A percentile compares a stretch with the other conserved stretches of the same genome.
Conservation (phyloP, 257 asterid species). For the Thymus mandschuricus region DNA sequence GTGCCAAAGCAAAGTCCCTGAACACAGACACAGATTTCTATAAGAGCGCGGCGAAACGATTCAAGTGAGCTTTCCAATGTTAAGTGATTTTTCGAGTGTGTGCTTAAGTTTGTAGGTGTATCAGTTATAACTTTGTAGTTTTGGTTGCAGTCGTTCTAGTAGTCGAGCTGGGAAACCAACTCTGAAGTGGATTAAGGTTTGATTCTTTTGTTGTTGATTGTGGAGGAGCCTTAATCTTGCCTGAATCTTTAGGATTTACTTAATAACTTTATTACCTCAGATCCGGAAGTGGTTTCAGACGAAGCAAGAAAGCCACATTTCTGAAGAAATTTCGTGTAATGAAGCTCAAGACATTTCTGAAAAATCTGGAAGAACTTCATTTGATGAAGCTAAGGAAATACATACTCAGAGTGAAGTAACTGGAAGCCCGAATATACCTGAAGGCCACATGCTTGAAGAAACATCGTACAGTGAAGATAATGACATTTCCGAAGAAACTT, state of each 20-base stretch:
- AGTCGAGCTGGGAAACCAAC: constrained; percentile 74
- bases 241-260: constrained; percentile 12
- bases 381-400: constrained; percentile 31
- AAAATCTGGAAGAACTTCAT: constrained; percentile 34
- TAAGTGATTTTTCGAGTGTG: constrained; percentile 17
- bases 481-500: too few relatives aligned
- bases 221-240: constrained; percentile 16
- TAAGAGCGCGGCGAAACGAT: constrained; percentile 54
- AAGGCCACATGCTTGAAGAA: too few relatives aligned
- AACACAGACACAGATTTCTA: constrained; percentile 42
- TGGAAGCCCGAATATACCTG: constrained; percentile 26
- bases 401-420: constrained; percentile 28
- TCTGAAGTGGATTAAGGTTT: constrained; percentile 84
- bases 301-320: constrained; percentile 34
- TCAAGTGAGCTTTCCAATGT: constrained; percentile 50
- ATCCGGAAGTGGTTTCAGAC: constrained; percentile 69
- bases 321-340: constrained; percentile 38
- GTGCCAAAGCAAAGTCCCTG: constrained; percentile 39
- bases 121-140: constrained; percentile 3
- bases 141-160: constrained; percentile 58
- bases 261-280: constrained; percentile 39
- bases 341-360: constrained; percentile 23
- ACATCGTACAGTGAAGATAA: too few relatives aligned
- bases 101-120: constrained; percentile 25
- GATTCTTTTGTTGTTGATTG: constrained; percentile 24